These are phyloP conservation scores for Trifolium subterraneum DNA, from an alignment of 306 rosid genomes.

Conservation along the genomic window DNA sequence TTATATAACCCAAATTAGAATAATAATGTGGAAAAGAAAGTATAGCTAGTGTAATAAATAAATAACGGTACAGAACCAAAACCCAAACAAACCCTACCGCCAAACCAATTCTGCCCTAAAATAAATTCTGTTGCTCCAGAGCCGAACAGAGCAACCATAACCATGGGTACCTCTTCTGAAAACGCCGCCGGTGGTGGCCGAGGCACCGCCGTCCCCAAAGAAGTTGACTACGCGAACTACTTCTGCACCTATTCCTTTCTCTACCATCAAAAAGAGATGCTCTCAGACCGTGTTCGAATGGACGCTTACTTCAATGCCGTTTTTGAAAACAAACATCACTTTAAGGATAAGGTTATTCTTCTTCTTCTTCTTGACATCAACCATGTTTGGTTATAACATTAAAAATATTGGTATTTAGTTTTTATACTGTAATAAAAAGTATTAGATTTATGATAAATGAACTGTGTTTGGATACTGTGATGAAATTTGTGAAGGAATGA, in stretches of 20 bases:
- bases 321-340: conserved; percentile 83
- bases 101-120: conserved; percentile 56
- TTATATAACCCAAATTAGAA: no score
- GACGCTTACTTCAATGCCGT: conserved; percentile 87
- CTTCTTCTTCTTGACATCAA: background rate
- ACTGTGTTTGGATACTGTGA: background rate
- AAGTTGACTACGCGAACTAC: conserved; percentile 83
- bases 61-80: conserved; percentile 3
- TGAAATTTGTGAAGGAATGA: background rate
- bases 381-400: background rate
- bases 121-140: background rate
- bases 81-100: conserved; percentile 37
- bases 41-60: background rate
- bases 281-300: conserved; percentile 98
- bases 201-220: conserved; percentile 63
- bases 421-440: background rate
- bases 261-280: conserved; percentile 99
- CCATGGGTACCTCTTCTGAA: conserved; percentile 73
- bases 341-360: conserved; percentile 67
- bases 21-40: background rate
- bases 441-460: background rate
- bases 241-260: conserved; percentile 94
- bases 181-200: conserved; percentile 54
- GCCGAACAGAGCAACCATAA: background rate
- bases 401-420: no score